phyloP scores from a whole-genome alignment of 2,329 filamentous ascomycete species.

The Colletotrichum costaricense region DNA sequence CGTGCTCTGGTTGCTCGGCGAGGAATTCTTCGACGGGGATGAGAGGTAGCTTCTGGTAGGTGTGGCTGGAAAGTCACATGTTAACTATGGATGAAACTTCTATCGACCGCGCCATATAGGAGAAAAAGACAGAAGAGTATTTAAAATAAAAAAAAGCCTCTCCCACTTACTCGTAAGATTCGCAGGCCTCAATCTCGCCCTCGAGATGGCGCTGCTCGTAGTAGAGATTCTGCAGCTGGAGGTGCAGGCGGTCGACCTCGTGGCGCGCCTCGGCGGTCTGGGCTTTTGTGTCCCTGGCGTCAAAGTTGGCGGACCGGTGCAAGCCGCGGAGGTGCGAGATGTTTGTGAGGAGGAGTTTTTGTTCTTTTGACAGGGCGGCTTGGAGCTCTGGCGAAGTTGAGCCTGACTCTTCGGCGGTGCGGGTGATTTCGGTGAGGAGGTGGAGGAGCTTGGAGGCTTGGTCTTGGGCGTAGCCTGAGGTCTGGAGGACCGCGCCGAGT shows the following conservation, averaged over 20 bases:
- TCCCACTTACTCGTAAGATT: conserved; percentile 81
- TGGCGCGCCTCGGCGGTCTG: conserved; percentile 87
- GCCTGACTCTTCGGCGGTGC: conserved; percentile 46
- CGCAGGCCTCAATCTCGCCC: conserved; percentile 90
- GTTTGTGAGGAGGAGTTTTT: conserved; percentile 83
- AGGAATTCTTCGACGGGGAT: conserved; percentile 88
- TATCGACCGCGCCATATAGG: no score
- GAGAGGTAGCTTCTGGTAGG: conserved; percentile 86
- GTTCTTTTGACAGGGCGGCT: conserved; percentile 75
- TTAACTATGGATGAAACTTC: conserved; percentile 35
- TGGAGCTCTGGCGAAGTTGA: conserved; percentile 57
- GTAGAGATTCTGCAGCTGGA: conserved; percentile 94
- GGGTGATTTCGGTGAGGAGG: conserved; percentile 56
- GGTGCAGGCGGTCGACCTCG: conserved; percentile 90
- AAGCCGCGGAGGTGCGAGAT: conserved; percentile 84
- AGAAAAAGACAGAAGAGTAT: no score
- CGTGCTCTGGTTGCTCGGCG: conserved; percentile 78
- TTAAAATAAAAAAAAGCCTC: conserved; percentile 47
- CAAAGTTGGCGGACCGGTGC: conserved; percentile 84
- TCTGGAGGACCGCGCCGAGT: conserved; percentile 76
- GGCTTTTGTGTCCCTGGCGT: conserved; percentile 86
- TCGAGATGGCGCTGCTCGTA: conserved; percentile 94
- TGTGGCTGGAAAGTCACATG: conserved; percentile 69
- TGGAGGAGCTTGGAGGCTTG: conserved; percentile 77
- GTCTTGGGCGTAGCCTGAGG: conserved; percentile 78